These are phyloP conservation scores for Mycena chlorophos DNA, from an alignment of 768 basidiomycete genomes.

Conservation along the genomic window DNA sequence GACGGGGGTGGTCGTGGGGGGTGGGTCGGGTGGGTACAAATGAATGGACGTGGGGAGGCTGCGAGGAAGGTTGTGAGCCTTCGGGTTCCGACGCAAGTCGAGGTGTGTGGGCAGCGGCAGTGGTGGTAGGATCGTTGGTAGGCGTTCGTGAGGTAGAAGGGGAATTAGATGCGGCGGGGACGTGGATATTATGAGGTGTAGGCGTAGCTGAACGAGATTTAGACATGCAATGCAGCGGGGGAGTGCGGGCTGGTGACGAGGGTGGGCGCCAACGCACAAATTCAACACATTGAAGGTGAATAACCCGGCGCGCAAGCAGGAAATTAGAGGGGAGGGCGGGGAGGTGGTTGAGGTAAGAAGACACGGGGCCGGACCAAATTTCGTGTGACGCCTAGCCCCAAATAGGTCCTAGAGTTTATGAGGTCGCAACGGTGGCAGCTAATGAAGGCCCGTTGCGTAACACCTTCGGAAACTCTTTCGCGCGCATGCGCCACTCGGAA, in stretches of 20 bases:
- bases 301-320: background rate
- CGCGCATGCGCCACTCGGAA: background rate
- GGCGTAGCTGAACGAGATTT: slow-evolving; percentile 48
- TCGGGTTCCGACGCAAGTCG: slow-evolving; percentile 21
- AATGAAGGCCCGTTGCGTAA: background rate
- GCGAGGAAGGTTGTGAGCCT: slow-evolving; percentile 28
- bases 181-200: slow-evolving; percentile 42
- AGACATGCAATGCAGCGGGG: slow-evolving; percentile 42
- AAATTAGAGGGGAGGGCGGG: background rate
- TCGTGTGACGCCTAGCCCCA: slow-evolving; percentile 1
- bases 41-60: slow-evolving; percentile 29
- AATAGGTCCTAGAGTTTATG: background rate
- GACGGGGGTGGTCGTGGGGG: slow-evolving; percentile 26
- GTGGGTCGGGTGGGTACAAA: slow-evolving; percentile 29
- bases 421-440: background rate
- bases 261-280: background rate
- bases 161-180: slow-evolving; percentile 37
- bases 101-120: slow-evolving; percentile 24
- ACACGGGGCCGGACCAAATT: background rate
- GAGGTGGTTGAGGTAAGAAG: background rate
- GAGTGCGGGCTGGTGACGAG: background rate
- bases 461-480: background rate
- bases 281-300: slow-evolving; percentile 2
- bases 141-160: slow-evolving; percentile 45
- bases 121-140: slow-evolving; percentile 38